These are phyloP conservation scores for Abortiporus biennis DNA, from an alignment of 1,284 basidiomycete genomes.

Conservation along the genomic window DNA sequence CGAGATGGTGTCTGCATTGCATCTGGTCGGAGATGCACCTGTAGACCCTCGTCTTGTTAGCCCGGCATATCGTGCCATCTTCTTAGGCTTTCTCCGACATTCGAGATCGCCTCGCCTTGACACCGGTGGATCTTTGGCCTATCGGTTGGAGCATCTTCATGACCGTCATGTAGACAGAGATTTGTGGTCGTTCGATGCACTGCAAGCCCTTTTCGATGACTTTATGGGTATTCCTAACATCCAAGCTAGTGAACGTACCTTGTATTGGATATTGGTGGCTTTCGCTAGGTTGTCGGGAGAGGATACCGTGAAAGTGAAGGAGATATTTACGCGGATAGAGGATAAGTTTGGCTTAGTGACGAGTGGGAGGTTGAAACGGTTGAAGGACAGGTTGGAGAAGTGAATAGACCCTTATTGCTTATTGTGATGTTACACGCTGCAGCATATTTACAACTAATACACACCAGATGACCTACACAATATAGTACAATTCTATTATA, in stretches of 20 bases:
- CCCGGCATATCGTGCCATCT: conserved; percentile 65
- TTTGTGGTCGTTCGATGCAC: conserved; percentile 53
- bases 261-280: conserved; percentile 63
- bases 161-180: background rate
- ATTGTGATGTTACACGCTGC: too few species aligned
- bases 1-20: conserved; percentile 60
- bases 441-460: too few species aligned
- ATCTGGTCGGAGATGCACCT: background rate
- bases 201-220: conserved; percentile 48
- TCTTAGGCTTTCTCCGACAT: conserved; percentile 71
- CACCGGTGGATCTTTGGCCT: background rate
- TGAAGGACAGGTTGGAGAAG: conserved; percentile 18
- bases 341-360: conserved; percentile 40
- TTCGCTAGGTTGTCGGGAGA: conserved; percentile 51
- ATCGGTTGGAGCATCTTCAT: background rate
- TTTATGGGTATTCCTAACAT: conserved; percentile 47
- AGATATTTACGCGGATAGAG: conserved; percentile 51
- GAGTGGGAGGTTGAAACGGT: conserved; percentile 41
- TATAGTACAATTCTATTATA: too few species aligned
- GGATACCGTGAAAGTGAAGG: conserved; percentile 40
- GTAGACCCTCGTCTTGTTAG: too few species aligned
- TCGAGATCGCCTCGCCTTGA: conserved; percentile 20
- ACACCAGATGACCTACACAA: too few species aligned
- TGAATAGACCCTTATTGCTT: background rate
- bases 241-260: conserved; percentile 35